A percentile compares a stretch with the other conserved stretches of the same genome.
Evolutionary conservation across 1,284 basidiomycete genomes (phyloP).

Genomic region (Trichosporon ovoides): DNA sequence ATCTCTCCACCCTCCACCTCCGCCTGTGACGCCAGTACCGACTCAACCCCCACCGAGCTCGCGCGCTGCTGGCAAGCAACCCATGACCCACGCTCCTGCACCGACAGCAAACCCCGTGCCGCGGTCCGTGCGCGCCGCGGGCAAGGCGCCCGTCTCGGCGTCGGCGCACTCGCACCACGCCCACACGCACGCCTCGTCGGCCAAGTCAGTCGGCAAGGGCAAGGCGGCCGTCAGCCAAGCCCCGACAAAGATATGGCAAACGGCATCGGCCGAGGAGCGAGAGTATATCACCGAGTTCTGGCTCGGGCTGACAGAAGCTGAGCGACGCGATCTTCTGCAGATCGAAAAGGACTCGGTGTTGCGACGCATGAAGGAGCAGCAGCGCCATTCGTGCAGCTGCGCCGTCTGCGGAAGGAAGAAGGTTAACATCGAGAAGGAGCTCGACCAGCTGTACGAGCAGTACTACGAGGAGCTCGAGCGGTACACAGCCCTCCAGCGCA

Average conservation of each 20-base stretch:
- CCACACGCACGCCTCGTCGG: conserved; percentile 49
- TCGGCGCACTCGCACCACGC: conserved; percentile 56
- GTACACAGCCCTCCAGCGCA: conserved; percentile 95
- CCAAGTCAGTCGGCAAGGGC: conserved; percentile 38
- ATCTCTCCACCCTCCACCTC: conserved; percentile 35
- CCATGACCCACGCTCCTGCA: conserved; percentile 57
- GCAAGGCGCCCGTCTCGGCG: conserved; percentile 55
- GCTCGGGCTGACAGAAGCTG: conserved; percentile 80
- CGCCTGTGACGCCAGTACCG: conserved; percentile 41
- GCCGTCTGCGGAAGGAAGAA: conserved; percentile 96
- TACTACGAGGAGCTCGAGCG: conserved; percentile 99
- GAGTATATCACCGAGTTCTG: conserved; percentile 97
- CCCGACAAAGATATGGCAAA: conserved; percentile 68
- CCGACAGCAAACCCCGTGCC: conserved; percentile 45
- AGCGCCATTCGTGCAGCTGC: conserved; percentile 90
- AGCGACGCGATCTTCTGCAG: conserved; percentile 83
- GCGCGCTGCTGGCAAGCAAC: conserved; percentile 68
- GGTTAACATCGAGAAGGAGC: conserved; percentile 97
- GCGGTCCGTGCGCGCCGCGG: conserved; percentile 49
- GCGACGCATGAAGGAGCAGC: conserved; percentile 98
- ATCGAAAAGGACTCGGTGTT: conserved; percentile 96
- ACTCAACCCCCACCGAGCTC: conserved; percentile 57
- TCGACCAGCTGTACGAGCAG: conserved; percentile 98
- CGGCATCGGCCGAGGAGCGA: conserved; percentile 81
- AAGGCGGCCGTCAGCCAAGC: conserved; percentile 34